These are phyloP conservation scores for Volvariella surrecta DNA, from an alignment of 1,284 basidiomycete genomes.

Conservation along the genomic window DNA sequence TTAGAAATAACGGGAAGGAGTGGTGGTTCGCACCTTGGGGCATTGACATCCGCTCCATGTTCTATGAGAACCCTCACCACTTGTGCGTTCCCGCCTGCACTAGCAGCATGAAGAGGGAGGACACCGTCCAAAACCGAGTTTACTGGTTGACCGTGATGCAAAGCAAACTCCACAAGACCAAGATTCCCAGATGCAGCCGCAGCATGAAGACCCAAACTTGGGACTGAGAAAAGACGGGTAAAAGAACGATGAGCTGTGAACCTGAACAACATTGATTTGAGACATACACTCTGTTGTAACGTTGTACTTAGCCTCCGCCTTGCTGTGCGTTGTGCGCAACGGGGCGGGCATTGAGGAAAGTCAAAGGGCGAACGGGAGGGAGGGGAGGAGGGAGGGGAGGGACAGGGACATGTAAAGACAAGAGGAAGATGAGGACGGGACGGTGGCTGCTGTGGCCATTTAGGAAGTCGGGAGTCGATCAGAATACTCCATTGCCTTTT, in stretches of 20 bases:
- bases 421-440: not conserved
- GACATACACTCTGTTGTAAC: slow-evolving; percentile 69
- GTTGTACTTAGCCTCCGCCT: slow-evolving; percentile 66
- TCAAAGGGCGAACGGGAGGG: not conserved
- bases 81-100: slow-evolving; percentile 76
- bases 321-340: slow-evolving; percentile 27
- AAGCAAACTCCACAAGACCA: slow-evolving; percentile 80
- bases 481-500: too few species aligned
- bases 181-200: slow-evolving; percentile 85
- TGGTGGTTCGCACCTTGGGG: slow-evolving; percentile 52
- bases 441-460: not conserved
- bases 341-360: slow-evolving; percentile 18
- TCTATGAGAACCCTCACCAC: slow-evolving; percentile 85
- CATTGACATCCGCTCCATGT: slow-evolving; percentile 89
- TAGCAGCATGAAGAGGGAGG: slow-evolving; percentile 86
- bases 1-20: too few species aligned
- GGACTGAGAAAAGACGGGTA: slow-evolving; percentile 40
- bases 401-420: not conserved
- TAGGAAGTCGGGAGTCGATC: too few species aligned
- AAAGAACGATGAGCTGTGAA: slow-evolving; percentile 4
- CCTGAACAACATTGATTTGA: slow-evolving; percentile 4
- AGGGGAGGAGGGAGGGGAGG: not conserved
- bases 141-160: slow-evolving; percentile 88
- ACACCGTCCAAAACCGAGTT: slow-evolving; percentile 91
- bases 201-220: slow-evolving; percentile 82